Evolutionary conservation across 2,329 filamentous ascomycete genomes (phyloP).

Genomic region (Sarocladiaceae sp.): DNA sequence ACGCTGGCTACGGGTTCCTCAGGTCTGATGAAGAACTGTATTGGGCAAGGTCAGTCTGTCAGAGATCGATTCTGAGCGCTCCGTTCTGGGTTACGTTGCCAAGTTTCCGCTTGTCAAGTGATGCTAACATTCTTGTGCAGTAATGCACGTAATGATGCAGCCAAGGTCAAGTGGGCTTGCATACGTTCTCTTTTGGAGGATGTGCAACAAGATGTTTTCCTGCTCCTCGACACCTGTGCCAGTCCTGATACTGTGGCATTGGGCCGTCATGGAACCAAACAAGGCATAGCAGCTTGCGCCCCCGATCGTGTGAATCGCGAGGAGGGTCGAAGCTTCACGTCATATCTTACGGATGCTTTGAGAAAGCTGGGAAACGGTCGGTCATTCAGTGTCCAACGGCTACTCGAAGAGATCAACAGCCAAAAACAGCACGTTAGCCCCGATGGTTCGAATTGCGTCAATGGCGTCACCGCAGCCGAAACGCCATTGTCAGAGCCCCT

Average conservation of each 20-base stretch:
- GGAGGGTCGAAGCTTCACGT: slow-evolving; percentile 51
- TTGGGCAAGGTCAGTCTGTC: slow-evolving; percentile 55
- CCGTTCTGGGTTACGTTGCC: background rate
- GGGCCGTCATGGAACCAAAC: slow-evolving; percentile 51
- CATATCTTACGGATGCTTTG: slow-evolving; percentile 49
- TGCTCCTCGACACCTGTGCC: slow-evolving; percentile 57
- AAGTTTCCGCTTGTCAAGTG: slow-evolving; percentile 13
- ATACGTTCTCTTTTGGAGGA: slow-evolving; percentile 57
- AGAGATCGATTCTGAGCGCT: background rate
- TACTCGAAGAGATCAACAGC: slow-evolving; percentile 50
- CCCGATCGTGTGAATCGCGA: slow-evolving; percentile 42
- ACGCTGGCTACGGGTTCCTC: slow-evolving; percentile 54
- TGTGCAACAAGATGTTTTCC: slow-evolving; percentile 54
- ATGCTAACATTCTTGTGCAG: slow-evolving; percentile 29
- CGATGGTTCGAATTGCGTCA: slow-evolving; percentile 29
- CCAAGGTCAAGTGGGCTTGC: slow-evolving; percentile 58
- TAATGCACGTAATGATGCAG: slow-evolving; percentile 50
- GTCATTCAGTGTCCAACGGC: slow-evolving; percentile 49
- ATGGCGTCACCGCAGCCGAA: slow-evolving; percentile 35
- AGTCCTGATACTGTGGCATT: slow-evolving; percentile 43
- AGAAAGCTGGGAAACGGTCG: slow-evolving; percentile 44
- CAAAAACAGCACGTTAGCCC: slow-evolving; percentile 28
- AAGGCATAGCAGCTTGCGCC: slow-evolving; percentile 54
- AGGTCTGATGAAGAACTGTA: slow-evolving; percentile 56
- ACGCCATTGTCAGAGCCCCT: slow-evolving; percentile 30